Conservation (phyloP, 768 basidiomycete genomes). For the Butyriboletus loyo region DNA sequence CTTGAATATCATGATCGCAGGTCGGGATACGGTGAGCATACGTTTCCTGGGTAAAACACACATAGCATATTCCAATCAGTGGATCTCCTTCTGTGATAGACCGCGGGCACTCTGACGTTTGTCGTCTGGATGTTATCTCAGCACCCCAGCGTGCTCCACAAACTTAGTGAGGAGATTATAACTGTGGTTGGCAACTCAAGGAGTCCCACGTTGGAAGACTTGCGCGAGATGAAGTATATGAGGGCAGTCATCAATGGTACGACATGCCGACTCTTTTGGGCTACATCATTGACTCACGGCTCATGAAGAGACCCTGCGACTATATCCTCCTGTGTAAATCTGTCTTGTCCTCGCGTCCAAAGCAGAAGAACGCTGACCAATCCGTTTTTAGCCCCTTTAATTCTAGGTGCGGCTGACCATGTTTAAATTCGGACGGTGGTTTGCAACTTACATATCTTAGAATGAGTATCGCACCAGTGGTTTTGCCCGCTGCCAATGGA, state of each 20-base stretch:
- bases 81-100: constrained; percentile 14
- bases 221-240: constrained; percentile 40
- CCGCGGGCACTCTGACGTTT: constrained; percentile 31
- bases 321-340: constrained; percentile 32
- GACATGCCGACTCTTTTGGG: neutral
- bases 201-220: constrained; percentile 30
- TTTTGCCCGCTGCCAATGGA: constrained; percentile 23
- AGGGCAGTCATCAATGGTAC: constrained; percentile 38
- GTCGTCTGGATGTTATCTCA: constrained; percentile 27
- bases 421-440: too few species aligned
- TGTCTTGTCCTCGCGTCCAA: neutral
- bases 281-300: neutral
- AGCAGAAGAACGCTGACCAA: neutral
- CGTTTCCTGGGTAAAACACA: neutral
- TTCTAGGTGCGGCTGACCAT: constrained; percentile 7
- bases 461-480: constrained; percentile 17
- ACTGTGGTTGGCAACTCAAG: constrained; percentile 24
- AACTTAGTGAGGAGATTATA: constrained; percentile 32
- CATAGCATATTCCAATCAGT: neutral
- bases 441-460: constrained; percentile 11
- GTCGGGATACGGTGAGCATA: constrained; percentile 31
- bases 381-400: constrained; percentile 23
- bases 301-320: constrained; percentile 27
- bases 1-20: constrained; percentile 38
- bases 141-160: constrained; percentile 26